A percentile compares a stretch with the other conserved stretches of the same genome.
Evolutionary conservation across 352 stramenopile species (phyloP).

Genomic region (Phytophthora uliginosa): DNA sequence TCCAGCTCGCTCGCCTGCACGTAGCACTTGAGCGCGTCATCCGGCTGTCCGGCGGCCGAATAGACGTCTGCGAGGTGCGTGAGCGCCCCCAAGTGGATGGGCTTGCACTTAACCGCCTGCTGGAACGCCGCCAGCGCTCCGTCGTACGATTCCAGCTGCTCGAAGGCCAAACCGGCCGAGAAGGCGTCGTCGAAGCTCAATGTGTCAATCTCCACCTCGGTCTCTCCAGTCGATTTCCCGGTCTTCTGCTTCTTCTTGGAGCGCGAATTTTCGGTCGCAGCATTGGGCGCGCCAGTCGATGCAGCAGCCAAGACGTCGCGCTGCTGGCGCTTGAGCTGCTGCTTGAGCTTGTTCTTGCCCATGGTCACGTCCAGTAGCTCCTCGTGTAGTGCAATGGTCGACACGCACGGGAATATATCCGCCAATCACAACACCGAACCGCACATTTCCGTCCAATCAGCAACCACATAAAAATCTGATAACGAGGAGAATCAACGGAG

Average conservation of each 20-base stretch:
- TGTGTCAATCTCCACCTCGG: constrained; percentile 52
- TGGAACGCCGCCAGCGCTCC: constrained; percentile 56
- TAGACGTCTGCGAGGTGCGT: constrained; percentile 62
- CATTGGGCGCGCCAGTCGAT: neutral
- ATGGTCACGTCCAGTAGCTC: constrained; percentile 19
- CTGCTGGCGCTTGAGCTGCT: constrained; percentile 52
- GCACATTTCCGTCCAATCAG: neutral
- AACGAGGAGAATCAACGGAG: constrained; percentile 5
- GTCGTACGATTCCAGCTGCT: constrained; percentile 67
- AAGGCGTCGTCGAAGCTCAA: constrained; percentile 71
- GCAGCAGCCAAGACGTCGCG: constrained; percentile 11
- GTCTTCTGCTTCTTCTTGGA: constrained; percentile 43
- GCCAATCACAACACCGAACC: neutral
- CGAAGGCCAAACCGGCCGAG: constrained; percentile 68
- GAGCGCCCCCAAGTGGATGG: constrained; percentile 58
- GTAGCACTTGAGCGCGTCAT: constrained; percentile 53
- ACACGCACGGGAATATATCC: neutral
- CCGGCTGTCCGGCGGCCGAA: constrained; percentile 38
- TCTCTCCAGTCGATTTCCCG: constrained; percentile 37
- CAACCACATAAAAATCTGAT: constrained; percentile 1
- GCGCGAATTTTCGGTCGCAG: constrained; percentile 17
- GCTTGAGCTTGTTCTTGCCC: constrained; percentile 55
- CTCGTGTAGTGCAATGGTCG: neutral
- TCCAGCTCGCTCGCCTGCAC: constrained; percentile 38
- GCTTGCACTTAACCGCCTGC: constrained; percentile 46